phyloP scores from a whole-genome alignment of 331 rosid genomes.

The Spiraea crenata region DNA sequence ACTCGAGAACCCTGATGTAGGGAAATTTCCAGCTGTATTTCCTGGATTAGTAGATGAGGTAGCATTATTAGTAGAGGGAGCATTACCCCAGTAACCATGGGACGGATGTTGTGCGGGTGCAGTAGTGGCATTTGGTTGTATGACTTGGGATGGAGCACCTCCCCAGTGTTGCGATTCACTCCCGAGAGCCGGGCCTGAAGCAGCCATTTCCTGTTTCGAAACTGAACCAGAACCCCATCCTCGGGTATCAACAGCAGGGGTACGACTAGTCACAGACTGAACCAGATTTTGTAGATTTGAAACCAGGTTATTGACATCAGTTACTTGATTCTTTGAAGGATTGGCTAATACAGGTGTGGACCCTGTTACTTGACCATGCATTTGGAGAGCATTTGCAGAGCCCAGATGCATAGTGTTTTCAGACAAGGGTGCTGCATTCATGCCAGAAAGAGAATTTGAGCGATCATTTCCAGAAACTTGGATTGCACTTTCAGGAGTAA shows the following conservation, averaged over 20 bases:
- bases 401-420: conserved; percentile 30
- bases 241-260: conserved; percentile 43
- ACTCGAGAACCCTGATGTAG: conserved; percentile 39
- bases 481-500: conserved; percentile 31
- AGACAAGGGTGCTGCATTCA: conserved; percentile 26
- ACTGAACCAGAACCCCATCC: conserved; percentile 59
- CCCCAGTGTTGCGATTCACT: conserved; percentile 53
- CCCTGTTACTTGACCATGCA: conserved; percentile 46
- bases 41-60: conserved; percentile 45
- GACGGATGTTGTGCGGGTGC: conserved; percentile 53
- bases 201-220: conserved; percentile 42
- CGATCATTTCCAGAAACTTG: conserved; percentile 40
- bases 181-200: conserved; percentile 32
- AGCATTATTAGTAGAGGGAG: conserved; percentile 50
- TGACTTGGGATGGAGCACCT: conserved; percentile 42
- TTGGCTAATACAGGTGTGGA: conserved; percentile 40
- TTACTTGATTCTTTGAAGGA: conserved; percentile 31
- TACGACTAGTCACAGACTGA: conserved; percentile 43
- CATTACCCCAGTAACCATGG: conserved; percentile 62
- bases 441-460: conserved; percentile 34
- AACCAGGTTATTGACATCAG: conserved; percentile 50
- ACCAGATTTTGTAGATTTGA: conserved; percentile 61
- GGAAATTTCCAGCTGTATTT: conserved; percentile 47
- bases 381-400: conserved; percentile 34
- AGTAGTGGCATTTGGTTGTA: conserved; percentile 50